Evolutionary conservation across 371 early-diverging fungal genomes (phyloP).

Genomic region (Mucor irregularis): DNA sequence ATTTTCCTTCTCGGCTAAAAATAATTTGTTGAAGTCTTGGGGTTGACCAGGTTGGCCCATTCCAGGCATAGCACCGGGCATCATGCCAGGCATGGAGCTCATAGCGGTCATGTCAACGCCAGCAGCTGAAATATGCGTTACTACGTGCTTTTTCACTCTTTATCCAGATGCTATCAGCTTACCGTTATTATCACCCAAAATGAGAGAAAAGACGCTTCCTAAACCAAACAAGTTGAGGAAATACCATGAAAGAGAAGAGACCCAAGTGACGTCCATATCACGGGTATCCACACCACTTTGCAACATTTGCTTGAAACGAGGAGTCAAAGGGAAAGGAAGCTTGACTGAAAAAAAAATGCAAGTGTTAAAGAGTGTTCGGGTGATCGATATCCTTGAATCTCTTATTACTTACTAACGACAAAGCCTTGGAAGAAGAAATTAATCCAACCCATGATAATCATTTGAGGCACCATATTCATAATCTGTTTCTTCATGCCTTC

Average conservation of each 20-base stretch:
- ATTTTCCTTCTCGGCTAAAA: constrained; percentile 87
- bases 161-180: constrained; percentile 12
- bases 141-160: background rate
- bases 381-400: background rate
- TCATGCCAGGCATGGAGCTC: constrained; percentile 67
- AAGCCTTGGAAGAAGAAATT: constrained; percentile 98
- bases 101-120: constrained; percentile 91
- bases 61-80: constrained; percentile 44
- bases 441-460: constrained; percentile 98
- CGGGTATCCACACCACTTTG: constrained; percentile 94
- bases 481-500: constrained; percentile 96
- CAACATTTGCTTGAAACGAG: constrained; percentile 96
- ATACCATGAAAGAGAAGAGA: constrained; percentile 97
- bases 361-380: background rate
- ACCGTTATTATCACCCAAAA: constrained; percentile 91
- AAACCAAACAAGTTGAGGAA: constrained; percentile 97
- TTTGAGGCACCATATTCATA: constrained; percentile 95
- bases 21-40: constrained; percentile 83
- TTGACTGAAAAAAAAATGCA: constrained; percentile 65
- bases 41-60: constrained; percentile 73
- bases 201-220: constrained; percentile 85
- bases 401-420: constrained; percentile 80
- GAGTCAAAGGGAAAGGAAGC: constrained; percentile 94
- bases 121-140: constrained; percentile 61
- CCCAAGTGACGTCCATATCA: constrained; percentile 98